phyloP scores from a whole-genome alignment of 106 monocot species.

The Narthecium ossifragum region DNA sequence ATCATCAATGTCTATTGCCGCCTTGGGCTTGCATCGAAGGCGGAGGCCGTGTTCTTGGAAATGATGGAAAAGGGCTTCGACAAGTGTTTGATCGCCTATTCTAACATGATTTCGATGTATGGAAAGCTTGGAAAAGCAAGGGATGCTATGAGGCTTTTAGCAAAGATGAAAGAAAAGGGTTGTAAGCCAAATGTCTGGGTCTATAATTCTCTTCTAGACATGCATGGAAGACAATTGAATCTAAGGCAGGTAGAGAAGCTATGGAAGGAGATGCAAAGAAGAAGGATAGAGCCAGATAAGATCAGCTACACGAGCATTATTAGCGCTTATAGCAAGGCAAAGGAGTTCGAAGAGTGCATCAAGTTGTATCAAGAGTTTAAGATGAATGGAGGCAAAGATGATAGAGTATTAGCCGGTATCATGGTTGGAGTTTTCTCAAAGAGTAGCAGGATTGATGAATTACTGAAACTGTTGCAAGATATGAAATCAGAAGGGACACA shows the following conservation, averaged over 20 bases:
- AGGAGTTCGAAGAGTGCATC: constrained; percentile 50
- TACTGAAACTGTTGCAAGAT: constrained; percentile 53
- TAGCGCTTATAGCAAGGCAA: constrained; percentile 44
- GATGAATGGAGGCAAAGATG: constrained; percentile 42
- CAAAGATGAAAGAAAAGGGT: constrained; percentile 75
- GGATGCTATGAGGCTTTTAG: constrained; percentile 73
- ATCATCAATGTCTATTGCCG: constrained; percentile 63
- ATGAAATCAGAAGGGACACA: constrained; percentile 35
- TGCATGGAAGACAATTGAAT: constrained; percentile 44
- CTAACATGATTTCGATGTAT: constrained; percentile 77
- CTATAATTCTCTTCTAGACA: constrained; percentile 74
- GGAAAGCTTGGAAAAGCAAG: constrained; percentile 48
- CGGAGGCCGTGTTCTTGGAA: constrained; percentile 51
- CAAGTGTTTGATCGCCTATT: constrained; percentile 74
- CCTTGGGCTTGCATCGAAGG: constrained; percentile 37
- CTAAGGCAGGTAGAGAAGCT: constrained; percentile 63
- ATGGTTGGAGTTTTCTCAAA: constrained; percentile 87
- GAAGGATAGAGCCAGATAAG: constrained; percentile 44
- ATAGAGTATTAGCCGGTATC: constrained; percentile 59
- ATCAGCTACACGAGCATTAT: constrained; percentile 73
- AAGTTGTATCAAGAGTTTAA: constrained; percentile 54
- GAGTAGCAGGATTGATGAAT: constrained; percentile 42
- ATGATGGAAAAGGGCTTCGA: constrained; percentile 69
- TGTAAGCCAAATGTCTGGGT: constrained; percentile 82
- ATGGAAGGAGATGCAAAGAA: constrained; percentile 84